These are phyloP conservation scores for Metarhizium guizhouense DNA, from an alignment of 2,329 filamentous ascomycete genomes.

Conservation along the genomic window DNA sequence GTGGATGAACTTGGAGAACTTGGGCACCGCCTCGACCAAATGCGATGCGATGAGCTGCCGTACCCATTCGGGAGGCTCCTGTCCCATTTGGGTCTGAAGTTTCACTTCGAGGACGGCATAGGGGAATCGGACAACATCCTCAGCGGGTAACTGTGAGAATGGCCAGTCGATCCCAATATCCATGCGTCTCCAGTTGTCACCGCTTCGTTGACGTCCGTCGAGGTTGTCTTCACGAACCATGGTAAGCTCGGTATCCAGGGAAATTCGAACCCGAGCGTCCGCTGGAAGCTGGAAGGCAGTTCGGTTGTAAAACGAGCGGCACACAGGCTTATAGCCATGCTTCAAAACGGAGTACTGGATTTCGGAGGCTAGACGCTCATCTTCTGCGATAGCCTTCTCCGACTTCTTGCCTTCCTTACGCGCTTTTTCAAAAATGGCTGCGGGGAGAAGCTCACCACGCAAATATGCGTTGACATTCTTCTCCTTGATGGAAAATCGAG, in stretches of 20 bases:
- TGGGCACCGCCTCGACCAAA: slow-evolving; percentile 95
- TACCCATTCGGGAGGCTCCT: slow-evolving; percentile 95
- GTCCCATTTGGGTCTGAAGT: slow-evolving; percentile 89
- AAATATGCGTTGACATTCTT: slow-evolving; percentile 95
- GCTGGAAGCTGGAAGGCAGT: slow-evolving; percentile 96
- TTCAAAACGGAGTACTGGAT: slow-evolving; percentile 90
- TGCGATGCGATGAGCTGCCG: slow-evolving; percentile 87
- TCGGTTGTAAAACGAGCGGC: slow-evolving; percentile 94
- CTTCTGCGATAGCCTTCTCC: slow-evolving; percentile 80
- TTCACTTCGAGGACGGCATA: slow-evolving; percentile 97
- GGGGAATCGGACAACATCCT: slow-evolving; percentile 84
- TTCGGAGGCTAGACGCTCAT: slow-evolving; percentile 83
- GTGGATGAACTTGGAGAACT: slow-evolving; percentile 99
- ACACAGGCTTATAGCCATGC: slow-evolving; percentile 79
- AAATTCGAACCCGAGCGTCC: slow-evolving; percentile 92
- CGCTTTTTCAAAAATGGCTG: slow-evolving; percentile 91
- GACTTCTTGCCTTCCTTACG: slow-evolving; percentile 92
- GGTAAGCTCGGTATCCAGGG: slow-evolving; percentile 88
- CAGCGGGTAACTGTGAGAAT: slow-evolving; percentile 77
- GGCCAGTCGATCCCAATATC: slow-evolving; percentile 96
- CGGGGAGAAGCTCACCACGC: slow-evolving; percentile 72
- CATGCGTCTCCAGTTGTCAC: slow-evolving; percentile 91
- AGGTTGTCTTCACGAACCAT: slow-evolving; percentile 95
- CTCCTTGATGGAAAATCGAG: slow-evolving; percentile 89
- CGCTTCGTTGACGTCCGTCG: slow-evolving; percentile 65